Conservation (phyloP, 164 flowering plant genomes). For the Protea cynaroides region DNA sequence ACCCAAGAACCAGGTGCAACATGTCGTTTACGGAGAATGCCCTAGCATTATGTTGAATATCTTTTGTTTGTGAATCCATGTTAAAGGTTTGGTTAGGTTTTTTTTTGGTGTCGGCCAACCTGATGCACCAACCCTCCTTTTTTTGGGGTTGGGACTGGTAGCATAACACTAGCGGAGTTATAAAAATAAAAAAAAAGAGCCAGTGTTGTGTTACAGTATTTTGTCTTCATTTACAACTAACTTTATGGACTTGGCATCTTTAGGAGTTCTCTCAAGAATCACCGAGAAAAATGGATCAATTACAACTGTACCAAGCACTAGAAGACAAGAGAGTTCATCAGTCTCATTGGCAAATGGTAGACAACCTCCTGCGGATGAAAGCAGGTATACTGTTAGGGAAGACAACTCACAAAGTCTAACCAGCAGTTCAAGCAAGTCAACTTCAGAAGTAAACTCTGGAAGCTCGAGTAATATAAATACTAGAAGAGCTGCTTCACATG, state of each 20-base stretch:
- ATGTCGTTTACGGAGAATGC: too few species aligned
- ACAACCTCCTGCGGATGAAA: constrained; percentile 21
- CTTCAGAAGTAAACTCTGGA: constrained; percentile 33
- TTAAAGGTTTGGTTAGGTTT: too few species aligned
- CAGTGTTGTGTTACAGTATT: neutral
- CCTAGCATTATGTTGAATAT: too few species aligned
- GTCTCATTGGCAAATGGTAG: constrained; percentile 18
- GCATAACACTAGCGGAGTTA: too few species aligned
- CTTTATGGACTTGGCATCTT: constrained; percentile 15
- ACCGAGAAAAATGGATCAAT: constrained; percentile 14
- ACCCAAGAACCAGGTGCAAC: too few species aligned
- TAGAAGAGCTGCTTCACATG: constrained; percentile 21
- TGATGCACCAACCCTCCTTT: too few species aligned
- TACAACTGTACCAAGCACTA: constrained; percentile 17
- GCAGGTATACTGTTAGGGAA: constrained; percentile 13
- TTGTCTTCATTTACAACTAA: constrained; percentile 20
- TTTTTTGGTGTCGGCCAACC: too few species aligned
- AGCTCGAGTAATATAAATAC: constrained; percentile 18
- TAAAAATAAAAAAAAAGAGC: too few species aligned
- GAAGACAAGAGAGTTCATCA: constrained; percentile 22
- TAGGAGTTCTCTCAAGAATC: constrained; percentile 21
- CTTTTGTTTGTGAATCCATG: too few species aligned
- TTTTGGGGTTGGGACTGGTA: too few species aligned
- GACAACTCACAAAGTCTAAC: constrained; percentile 21
- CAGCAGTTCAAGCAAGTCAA: constrained; percentile 25